phyloP scores from a whole-genome alignment of 2,329 filamentous ascomycete species.

The Colletotrichum sp. region DNA sequence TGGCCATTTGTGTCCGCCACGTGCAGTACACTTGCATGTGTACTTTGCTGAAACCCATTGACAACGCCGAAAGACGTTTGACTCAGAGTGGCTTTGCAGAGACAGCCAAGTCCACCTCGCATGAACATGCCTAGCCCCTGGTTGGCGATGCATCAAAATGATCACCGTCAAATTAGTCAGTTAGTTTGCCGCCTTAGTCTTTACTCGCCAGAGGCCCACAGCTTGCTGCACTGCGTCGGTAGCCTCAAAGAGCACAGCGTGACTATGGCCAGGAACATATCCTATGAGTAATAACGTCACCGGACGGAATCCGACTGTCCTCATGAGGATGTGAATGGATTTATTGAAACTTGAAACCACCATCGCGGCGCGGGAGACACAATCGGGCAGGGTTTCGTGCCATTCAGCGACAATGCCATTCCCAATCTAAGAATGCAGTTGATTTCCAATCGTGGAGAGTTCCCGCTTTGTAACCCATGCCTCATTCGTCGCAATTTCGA shows the following conservation, averaged over 20 bases:
- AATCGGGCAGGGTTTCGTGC: too few species aligned
- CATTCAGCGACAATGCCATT: too few species aligned
- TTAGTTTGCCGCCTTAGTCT: neutral
- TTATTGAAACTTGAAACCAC: too few species aligned
- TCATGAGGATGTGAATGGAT: too few species aligned
- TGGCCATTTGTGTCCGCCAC: too few species aligned
- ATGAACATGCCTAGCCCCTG: neutral
- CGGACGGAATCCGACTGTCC: too few species aligned
- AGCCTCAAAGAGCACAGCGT: neutral
- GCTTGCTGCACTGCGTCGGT: neutral
- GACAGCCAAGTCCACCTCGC: neutral
- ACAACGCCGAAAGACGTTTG: neutral
- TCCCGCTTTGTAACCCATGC: too few species aligned
- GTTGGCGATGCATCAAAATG: neutral
- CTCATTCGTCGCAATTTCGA: too few species aligned
- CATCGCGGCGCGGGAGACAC: too few species aligned
- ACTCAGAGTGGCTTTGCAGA: neutral
- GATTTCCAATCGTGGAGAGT: too few species aligned
- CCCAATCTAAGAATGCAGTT: too few species aligned
- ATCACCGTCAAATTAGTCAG: neutral
- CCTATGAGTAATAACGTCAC: too few species aligned
- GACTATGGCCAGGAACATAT: neutral
- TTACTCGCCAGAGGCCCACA: neutral
- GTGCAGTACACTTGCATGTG: neutral
- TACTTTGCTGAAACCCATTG: neutral